Evolutionary conservation across 2,329 filamentous ascomycete genomes (phyloP), one percentile per base, ranked within the genome.

Genomic region (Fusarium pininemorale): DNA sequence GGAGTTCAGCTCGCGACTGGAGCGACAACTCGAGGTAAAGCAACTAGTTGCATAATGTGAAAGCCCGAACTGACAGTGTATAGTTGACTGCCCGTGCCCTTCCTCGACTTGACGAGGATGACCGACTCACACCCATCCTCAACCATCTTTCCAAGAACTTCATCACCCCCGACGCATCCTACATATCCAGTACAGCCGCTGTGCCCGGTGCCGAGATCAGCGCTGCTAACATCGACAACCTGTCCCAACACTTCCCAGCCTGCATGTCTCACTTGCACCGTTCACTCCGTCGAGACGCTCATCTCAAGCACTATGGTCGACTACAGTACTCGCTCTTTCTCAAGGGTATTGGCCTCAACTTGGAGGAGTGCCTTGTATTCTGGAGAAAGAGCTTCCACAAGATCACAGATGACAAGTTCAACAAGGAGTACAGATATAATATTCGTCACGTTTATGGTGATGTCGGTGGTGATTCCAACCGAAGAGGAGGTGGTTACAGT

Each of bases 401-500:
- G 75, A 90, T 97, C 73, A 95, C 94, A 1, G 96, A 98, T 79
- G 96, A 98, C 79, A 92, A 92, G 41, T 99, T 98, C 88, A 97
- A 97, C 84, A 98, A 98, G 80, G 95, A 98, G 81, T 98, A 99
- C 84, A 90, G 93, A 50, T 99, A 99, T 88, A 98, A 99, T 81
- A 90, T 98, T 66, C 93, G 95, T n/a, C 96, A 99, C 87, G 83
- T 88, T 2, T 99, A 98, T 81, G 96, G 96, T 75, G 96, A 98
- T 78, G 96, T 98, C 2, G 96, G 96, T 62, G 96, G 96, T 66
- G 96, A 98, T 82, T 88, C 91, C 26, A 98, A 97, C 80, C 90
- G 96, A 38, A 90, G 96, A 61, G 93, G 95, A 47, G 90, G 93
- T 62, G 96, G 96, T 26, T 98, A 98, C 81, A 93, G 93, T 55